Evolutionary conservation across 2,329 filamentous ascomycete species (phyloP).

Genomic region (Mycogone perniciosa): DNA sequence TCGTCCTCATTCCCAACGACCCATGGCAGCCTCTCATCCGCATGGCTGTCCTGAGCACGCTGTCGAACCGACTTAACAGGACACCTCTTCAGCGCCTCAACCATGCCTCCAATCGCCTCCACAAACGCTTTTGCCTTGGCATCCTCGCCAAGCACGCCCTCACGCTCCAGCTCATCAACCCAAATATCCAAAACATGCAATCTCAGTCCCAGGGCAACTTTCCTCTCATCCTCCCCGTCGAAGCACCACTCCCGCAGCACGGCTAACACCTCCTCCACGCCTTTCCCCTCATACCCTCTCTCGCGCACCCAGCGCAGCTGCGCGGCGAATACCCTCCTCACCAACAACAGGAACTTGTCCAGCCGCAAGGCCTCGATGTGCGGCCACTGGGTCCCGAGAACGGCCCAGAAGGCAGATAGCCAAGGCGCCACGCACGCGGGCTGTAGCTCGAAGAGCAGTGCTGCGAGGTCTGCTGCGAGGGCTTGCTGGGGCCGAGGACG

Average conservation of each 20-base stretch:
- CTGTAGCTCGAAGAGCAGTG: conserved; percentile 53
- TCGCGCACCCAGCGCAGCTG: conserved; percentile 47
- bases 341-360: conserved; percentile 88
- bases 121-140: conserved; percentile 41
- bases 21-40: conserved; percentile 66
- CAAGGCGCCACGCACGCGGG: conserved; percentile 37
- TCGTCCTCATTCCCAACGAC: conserved; percentile 39
- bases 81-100: conserved; percentile 51
- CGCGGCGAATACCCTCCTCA: conserved; percentile 71
- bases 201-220: conserved; percentile 74
- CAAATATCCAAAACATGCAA: conserved; percentile 88
- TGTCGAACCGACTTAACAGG: conserved; percentile 66
- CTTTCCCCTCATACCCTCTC: conserved; percentile 28
- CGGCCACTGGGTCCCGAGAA: conserved; percentile 64
- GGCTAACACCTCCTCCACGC: conserved; percentile 21
- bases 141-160: conserved; percentile 43
- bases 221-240: conserved; percentile 33
- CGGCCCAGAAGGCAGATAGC: conserved; percentile 64
- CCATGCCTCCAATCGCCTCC: conserved; percentile 44
- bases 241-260: conserved; percentile 28
- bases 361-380: conserved; percentile 70
- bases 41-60: conserved; percentile 62
- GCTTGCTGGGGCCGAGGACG: conserved; percentile 80
- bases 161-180: conserved; percentile 80
- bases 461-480: conserved; percentile 71